phyloP scores from a whole-genome alignment of 148 eudicot genomes.

The Chenopodium formosanum region DNA sequence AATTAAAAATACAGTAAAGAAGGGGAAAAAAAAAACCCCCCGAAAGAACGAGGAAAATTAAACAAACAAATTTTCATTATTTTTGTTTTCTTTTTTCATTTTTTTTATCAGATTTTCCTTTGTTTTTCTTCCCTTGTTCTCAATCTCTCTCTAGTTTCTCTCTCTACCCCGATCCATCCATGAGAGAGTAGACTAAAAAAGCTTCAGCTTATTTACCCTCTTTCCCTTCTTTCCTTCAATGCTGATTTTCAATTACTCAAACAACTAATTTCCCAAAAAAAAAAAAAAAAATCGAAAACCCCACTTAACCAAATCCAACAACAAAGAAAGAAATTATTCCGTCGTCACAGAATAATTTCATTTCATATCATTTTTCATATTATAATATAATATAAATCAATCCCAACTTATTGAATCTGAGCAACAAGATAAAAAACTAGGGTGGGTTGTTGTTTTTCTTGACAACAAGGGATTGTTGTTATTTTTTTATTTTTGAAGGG shows the following conservation, averaged over 20 bases:
- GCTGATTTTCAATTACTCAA: background rate
- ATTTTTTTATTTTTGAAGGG: background rate
- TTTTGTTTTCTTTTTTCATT: background rate
- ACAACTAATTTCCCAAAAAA: too few relatives aligned
- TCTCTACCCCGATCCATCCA: conserved; percentile 22
- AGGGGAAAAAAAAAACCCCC: background rate
- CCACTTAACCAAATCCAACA: too few relatives aligned
- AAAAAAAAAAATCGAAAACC: too few relatives aligned
- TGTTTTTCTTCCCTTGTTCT: background rate
- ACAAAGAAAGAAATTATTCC: too few relatives aligned
- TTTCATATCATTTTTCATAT: too few relatives aligned
- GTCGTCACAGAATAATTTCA: too few relatives aligned
- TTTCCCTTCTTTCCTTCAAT: background rate
- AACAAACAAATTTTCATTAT: background rate
- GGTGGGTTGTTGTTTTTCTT: background rate
- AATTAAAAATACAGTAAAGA: background rate
- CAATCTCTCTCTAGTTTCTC: background rate
- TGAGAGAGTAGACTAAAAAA: conserved; percentile 15
- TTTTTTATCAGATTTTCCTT: background rate
- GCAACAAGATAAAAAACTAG: background rate
- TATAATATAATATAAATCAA: too few relatives aligned
- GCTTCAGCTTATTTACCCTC: background rate
- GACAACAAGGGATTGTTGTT: background rate
- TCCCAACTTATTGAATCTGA: background rate
- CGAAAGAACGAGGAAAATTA: background rate